phyloP scores from a whole-genome alignment of 495 filamentous ascomycete genomes.

The Penicillium manginii region DNA sequence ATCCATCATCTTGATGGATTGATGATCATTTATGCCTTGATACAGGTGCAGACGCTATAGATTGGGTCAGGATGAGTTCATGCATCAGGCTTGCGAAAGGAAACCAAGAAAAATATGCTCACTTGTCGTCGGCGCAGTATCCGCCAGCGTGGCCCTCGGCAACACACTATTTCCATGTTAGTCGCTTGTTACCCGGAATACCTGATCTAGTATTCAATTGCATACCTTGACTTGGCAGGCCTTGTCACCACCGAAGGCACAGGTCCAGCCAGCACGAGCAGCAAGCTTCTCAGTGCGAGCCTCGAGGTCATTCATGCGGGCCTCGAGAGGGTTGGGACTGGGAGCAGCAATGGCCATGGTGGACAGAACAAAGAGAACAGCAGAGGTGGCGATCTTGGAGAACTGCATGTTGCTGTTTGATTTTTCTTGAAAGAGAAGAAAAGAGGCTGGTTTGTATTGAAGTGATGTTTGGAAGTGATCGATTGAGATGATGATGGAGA shows the following conservation, averaged over 20 bases:
- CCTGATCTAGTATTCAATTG: neutral
- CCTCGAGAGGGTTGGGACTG: conserved; percentile 2
- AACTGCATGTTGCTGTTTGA: neutral
- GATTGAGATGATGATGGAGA: neutral
- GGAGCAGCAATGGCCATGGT: conserved; percentile 2
- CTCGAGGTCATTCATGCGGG: conserved; percentile 5
- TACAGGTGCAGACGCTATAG: conserved; percentile 2
- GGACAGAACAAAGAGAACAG: neutral
- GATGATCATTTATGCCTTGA: neutral
- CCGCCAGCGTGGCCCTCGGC: neutral
- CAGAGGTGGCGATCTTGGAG: neutral
- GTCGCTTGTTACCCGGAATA: neutral
- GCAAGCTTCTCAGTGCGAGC: conserved; percentile 2
- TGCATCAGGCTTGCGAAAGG: neutral
- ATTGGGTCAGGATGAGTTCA: neutral
- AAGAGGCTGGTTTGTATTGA: neutral
- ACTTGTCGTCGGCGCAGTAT: conserved; percentile 4
- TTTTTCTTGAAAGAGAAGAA: neutral
- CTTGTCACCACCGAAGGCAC: conserved; percentile 5
- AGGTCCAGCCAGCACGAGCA: conserved; percentile 4
- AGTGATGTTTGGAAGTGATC: neutral
- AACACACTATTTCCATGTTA: neutral
- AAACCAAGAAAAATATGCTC: neutral
- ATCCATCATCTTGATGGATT: too few relatives aligned
- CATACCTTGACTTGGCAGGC: conserved; percentile 6